Conservation (phyloP, 352 stramenopile genomes). For the Phytophthora sojae region DNA sequence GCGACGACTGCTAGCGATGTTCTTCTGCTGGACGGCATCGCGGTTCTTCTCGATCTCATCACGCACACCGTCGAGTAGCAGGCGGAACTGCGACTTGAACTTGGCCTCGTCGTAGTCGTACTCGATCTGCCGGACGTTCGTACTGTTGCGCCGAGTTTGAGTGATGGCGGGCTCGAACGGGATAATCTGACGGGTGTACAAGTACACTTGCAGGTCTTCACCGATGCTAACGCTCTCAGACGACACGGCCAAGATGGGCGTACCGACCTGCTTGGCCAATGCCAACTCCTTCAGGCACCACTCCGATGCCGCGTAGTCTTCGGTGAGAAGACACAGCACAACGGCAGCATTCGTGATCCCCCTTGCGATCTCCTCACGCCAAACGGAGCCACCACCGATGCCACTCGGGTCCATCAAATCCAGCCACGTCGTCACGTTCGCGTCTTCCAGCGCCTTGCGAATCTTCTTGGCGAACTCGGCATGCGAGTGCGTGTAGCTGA, state of each 20-base stretch:
- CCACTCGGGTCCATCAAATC: slow-evolving; percentile 88
- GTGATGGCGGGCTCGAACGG: slow-evolving; percentile 81
- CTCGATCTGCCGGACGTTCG: slow-evolving; percentile 74
- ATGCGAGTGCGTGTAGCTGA: slow-evolving; percentile 90
- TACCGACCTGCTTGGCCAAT: slow-evolving; percentile 82
- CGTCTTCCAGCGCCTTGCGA: slow-evolving; percentile 69
- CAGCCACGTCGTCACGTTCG: slow-evolving; percentile 87
- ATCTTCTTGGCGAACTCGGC: slow-evolving; percentile 84
- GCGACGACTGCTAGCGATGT: slow-evolving; percentile 41
- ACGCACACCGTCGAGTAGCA: slow-evolving; percentile 81
- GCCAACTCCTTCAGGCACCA: slow-evolving; percentile 89
- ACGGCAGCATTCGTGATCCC: slow-evolving; percentile 81
- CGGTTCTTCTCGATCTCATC: slow-evolving; percentile 87
- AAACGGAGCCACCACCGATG: slow-evolving; percentile 83
- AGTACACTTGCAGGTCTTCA: slow-evolving; percentile 83
- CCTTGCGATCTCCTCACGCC: slow-evolving; percentile 83
- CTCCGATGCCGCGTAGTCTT: slow-evolving; percentile 82
- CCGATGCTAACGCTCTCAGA: slow-evolving; percentile 70
- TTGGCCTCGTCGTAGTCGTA: slow-evolving; percentile 81
- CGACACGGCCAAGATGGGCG: slow-evolving; percentile 78
- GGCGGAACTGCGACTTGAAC: slow-evolving; percentile 77
- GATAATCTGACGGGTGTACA: slow-evolving; percentile 86
- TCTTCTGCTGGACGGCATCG: slow-evolving; percentile 51
- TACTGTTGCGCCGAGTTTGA: slow-evolving; percentile 50
- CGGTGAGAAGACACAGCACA: slow-evolving; percentile 80